Conservation (phyloP, 2,329 filamentous ascomycete genomes). For the Pseudocercospora macadamiae region DNA sequence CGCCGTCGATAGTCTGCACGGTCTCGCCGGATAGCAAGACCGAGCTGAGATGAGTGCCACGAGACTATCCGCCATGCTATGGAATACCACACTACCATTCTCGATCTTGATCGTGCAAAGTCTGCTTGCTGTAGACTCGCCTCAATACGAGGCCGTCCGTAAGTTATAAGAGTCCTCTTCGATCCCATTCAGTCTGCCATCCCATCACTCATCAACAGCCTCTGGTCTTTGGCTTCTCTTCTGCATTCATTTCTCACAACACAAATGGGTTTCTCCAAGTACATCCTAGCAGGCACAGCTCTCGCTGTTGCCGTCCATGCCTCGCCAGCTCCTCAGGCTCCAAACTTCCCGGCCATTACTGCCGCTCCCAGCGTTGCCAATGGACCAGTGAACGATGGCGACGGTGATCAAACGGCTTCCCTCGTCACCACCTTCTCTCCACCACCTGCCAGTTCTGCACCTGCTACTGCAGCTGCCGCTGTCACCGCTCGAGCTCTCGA, state of each 20-base stretch:
- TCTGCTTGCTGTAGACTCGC: background rate
- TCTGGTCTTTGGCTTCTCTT: background rate
- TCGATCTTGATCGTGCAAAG: background rate
- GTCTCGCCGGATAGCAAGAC: background rate
- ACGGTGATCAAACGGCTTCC: constrained; percentile 22
- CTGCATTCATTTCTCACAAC: background rate
- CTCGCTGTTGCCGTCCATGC: constrained; percentile 21
- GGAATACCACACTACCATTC: background rate
- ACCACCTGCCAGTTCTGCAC: background rate
- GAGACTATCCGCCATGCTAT: background rate
- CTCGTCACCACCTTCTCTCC: constrained; percentile 24
- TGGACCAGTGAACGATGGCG: constrained; percentile 16
- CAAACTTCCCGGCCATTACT: constrained; percentile 24
- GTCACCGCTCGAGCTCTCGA: no score
- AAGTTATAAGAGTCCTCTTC: background rate
- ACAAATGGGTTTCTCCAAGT: background rate
- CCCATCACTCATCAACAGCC: background rate
- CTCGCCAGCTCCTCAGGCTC: constrained; percentile 23
- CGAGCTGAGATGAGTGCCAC: background rate
- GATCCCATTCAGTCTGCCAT: background rate
- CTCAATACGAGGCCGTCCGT: background rate
- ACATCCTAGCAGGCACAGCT: constrained; percentile 15
- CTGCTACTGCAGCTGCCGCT: constrained; percentile 1
- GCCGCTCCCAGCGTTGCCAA: constrained; percentile 26
- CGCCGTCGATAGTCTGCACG: background rate